phyloP scores from a whole-genome alignment of 805 yeast genomes.

The Candida taoyuanica region DNA sequence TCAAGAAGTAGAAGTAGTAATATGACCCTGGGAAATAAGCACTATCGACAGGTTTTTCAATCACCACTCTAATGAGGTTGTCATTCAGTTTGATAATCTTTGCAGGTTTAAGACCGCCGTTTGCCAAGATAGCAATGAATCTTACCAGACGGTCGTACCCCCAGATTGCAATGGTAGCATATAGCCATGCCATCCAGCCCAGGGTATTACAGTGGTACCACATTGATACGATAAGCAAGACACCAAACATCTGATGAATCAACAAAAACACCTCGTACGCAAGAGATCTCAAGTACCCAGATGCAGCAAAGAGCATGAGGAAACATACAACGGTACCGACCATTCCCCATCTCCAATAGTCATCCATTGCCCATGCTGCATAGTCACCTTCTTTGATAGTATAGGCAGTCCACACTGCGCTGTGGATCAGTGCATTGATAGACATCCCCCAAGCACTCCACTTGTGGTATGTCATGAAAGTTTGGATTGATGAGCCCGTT shows the following conservation, averaged over 20 bases:
- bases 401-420: slow-evolving; percentile 50
- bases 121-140: slow-evolving; percentile 45
- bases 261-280: slow-evolving; percentile 59
- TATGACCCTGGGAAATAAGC: slow-evolving; percentile 47
- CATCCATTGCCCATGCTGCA: slow-evolving; percentile 37
- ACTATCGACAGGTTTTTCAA: slow-evolving; percentile 43
- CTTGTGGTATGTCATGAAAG: slow-evolving; percentile 61
- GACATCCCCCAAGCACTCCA: slow-evolving; percentile 55
- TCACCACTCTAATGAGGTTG: slow-evolving; percentile 37
- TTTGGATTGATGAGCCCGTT: slow-evolving; percentile 53
- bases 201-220: slow-evolving; percentile 56
- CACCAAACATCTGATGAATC: slow-evolving; percentile 53
- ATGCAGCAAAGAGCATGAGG: slow-evolving; percentile 43
- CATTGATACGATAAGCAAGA: slow-evolving; percentile 46
- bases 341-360: slow-evolving; percentile 46
- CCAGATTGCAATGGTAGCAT: slow-evolving; percentile 64
- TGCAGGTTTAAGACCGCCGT: slow-evolving; percentile 58
- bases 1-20: slow-evolving; percentile 53
- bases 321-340: slow-evolving; percentile 42
- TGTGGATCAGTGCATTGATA: slow-evolving; percentile 51
- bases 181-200: slow-evolving; percentile 48
- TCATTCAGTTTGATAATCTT: slow-evolving; percentile 27
- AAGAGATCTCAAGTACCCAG: slow-evolving; percentile 44
- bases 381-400: slow-evolving; percentile 38
- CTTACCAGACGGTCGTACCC: slow-evolving; percentile 58